These are phyloP conservation scores for Vigna mungo DNA, from an alignment of 306 rosid species.

Conservation along the genomic window DNA sequence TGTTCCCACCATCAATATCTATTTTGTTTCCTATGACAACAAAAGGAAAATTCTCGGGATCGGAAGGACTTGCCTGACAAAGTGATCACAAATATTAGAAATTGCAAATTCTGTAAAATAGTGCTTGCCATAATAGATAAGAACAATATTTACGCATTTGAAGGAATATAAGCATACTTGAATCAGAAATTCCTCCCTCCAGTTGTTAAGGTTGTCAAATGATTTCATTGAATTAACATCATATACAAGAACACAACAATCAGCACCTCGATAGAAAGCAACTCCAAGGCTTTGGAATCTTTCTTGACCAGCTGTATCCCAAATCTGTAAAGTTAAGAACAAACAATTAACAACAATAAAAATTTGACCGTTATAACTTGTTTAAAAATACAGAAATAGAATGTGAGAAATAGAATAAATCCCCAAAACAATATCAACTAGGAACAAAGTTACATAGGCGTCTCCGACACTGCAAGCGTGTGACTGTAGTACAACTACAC, in stretches of 20 bases:
- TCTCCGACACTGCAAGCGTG: conserved; percentile 10
- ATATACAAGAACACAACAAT: conserved; percentile 98
- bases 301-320: conserved; percentile 99
- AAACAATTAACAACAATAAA: conserved; percentile 7
- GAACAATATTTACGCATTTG: background rate
- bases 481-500: background rate
- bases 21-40: conserved; percentile 97
- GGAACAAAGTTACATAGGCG: conserved; percentile 24
- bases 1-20: conserved; percentile 95
- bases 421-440: conserved; percentile 4
- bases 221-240: conserved; percentile 98
- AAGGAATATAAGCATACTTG: conserved; percentile 63
- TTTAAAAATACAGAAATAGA: conserved; percentile 5
- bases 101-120: conserved; percentile 22
- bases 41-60: conserved; percentile 98
- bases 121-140: conserved; percentile 14
- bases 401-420: background rate
- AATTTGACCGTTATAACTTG: background rate
- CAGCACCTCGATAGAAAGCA: conserved; percentile 99
- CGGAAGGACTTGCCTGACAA: conserved; percentile 96
- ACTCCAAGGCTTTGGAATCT: conserved; percentile 99
- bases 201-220: conserved; percentile 95
- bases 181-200: conserved; percentile 98
- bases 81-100: conserved; percentile 41
- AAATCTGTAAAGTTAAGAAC: conserved; percentile 62